These are phyloP conservation scores for Solanum ossicruentum DNA, from an alignment of 257 asterid species.

Conservation along the genomic window DNA sequence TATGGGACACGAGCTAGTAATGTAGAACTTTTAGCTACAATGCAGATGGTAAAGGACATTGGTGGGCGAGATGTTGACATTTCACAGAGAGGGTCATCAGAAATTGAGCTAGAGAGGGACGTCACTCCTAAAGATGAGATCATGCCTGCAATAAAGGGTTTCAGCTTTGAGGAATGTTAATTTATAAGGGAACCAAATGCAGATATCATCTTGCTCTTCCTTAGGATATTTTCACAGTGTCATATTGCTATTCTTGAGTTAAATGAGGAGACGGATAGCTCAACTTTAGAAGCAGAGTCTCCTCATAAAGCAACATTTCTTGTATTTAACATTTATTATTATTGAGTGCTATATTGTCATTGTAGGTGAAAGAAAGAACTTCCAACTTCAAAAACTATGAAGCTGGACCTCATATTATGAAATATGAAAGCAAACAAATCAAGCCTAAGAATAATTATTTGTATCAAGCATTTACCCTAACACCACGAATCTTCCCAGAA, in stretches of 20 bases:
- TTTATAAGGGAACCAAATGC: slow-evolving; percentile 57
- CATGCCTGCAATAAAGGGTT: slow-evolving; percentile 60
- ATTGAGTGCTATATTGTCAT: no score
- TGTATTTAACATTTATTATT: not conserved
- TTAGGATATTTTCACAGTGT: slow-evolving; percentile 73
- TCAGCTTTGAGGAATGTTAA: slow-evolving; percentile 75
- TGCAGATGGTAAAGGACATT: slow-evolving; percentile 75
- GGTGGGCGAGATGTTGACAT: slow-evolving; percentile 36
- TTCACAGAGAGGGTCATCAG: slow-evolving; percentile 25
- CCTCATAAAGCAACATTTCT: slow-evolving; percentile 91
- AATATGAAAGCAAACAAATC: no score
- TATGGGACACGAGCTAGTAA: slow-evolving; percentile 77
- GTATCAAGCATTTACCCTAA: no score
- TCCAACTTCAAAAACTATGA: no score
- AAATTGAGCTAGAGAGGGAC: slow-evolving; percentile 62
- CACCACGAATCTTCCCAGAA: no score
- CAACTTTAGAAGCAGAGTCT: slow-evolving; percentile 81
- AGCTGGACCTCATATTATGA: no score
- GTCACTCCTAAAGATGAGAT: slow-evolving; percentile 43
- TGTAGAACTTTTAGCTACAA: slow-evolving; percentile 85
- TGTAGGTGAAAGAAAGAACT: no score
- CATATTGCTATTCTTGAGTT: slow-evolving; percentile 89
- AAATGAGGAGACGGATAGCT: slow-evolving; percentile 55
- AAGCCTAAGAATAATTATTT: no score
- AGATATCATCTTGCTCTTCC: slow-evolving; percentile 55